Evolutionary conservation across 495 filamentous ascomycete genomes (phyloP).

Genomic region (Penicillium turbatum): DNA sequence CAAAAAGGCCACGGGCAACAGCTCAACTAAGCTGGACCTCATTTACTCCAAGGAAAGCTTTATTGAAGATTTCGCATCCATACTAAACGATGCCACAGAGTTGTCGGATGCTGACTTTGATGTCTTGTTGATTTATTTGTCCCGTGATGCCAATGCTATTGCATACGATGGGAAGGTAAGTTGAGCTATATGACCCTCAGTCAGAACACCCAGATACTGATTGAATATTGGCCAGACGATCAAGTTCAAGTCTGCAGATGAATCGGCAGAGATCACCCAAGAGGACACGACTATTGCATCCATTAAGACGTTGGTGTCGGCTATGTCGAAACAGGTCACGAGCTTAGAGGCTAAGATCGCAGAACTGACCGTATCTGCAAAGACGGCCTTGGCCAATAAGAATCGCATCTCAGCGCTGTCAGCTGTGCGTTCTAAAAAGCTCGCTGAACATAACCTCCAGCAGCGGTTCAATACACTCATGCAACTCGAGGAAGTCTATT

Average conservation of each 20-base stretch:
- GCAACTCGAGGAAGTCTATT: conserved; percentile 79
- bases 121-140: conserved; percentile 66
- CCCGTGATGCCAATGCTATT: conserved; percentile 61
- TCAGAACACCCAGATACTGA: conserved; percentile 8
- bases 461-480: conserved; percentile 63
- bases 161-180: conserved; percentile 61
- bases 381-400: conserved; percentile 61
- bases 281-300: conserved; percentile 79
- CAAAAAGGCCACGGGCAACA: conserved; percentile 39
- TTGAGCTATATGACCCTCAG: conserved; percentile 14
- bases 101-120: conserved; percentile 64
- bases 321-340: conserved; percentile 60
- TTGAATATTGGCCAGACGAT: conserved; percentile 52
- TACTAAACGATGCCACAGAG: conserved; percentile 47
- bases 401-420: conserved; percentile 70
- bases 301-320: conserved; percentile 62
- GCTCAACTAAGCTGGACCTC: conserved; percentile 51
- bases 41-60: conserved; percentile 66
- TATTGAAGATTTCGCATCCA: conserved; percentile 49
- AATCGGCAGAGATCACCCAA: conserved; percentile 54
- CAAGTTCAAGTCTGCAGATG: conserved; percentile 59
- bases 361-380: conserved; percentile 51
- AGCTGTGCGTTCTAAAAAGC: conserved; percentile 77
- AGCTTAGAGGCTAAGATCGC: conserved; percentile 52
- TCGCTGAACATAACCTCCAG: conserved; percentile 64